These are phyloP conservation scores for Phytophthora vignae DNA, from an alignment of 352 stramenopile species.

Conservation along the genomic window DNA sequence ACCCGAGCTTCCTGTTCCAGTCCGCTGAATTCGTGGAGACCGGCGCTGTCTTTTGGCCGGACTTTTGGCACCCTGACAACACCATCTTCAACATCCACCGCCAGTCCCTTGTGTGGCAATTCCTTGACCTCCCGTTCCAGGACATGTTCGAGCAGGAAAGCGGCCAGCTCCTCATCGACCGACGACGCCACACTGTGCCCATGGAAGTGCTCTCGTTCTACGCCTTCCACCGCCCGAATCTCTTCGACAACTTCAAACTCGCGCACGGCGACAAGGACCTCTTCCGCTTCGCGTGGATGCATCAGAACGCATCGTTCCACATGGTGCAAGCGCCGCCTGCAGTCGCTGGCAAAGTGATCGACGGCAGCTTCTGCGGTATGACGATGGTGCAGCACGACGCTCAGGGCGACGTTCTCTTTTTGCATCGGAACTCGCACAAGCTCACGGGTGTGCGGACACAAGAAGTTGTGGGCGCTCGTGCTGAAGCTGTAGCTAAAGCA, in stretches of 20 bases:
- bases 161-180: constrained; percentile 61
- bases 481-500: constrained; percentile 16
- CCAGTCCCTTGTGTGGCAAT: constrained; percentile 61
- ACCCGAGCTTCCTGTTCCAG: constrained; percentile 65
- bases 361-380: constrained; percentile 54
- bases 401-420: constrained; percentile 50
- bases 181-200: constrained; percentile 36
- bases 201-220: constrained; percentile 50
- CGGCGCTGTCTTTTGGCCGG: constrained; percentile 67
- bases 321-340: constrained; percentile 58
- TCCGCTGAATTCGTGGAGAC: constrained; percentile 41
- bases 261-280: constrained; percentile 68
- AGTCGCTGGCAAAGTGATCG: constrained; percentile 43
- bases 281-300: constrained; percentile 67
- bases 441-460: constrained; percentile 30
- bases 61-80: constrained; percentile 69
- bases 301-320: constrained; percentile 51
- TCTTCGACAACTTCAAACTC: constrained; percentile 51
- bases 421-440: constrained; percentile 65
- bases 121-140: constrained; percentile 49
- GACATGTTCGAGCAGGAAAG: constrained; percentile 78
- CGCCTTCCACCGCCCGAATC: constrained; percentile 47
- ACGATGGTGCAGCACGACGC: constrained; percentile 59
- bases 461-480: background rate
- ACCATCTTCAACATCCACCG: constrained; percentile 78